Evolutionary conservation across 495 filamentous ascomycete genomes (phyloP).

Genomic region (Daldinia bambusicola): DNA sequence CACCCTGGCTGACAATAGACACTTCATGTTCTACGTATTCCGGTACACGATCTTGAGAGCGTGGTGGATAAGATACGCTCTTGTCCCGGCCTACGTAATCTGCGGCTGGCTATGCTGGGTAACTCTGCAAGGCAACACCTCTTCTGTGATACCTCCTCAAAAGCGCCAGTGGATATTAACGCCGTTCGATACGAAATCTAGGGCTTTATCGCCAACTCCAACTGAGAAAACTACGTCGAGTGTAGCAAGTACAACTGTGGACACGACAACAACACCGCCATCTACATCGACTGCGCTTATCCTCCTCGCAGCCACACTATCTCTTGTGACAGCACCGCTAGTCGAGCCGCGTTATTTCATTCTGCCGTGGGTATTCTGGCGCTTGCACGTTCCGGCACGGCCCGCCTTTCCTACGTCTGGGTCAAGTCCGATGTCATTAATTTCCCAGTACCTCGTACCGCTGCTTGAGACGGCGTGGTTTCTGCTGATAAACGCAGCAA

Average conservation of each 20-base stretch:
- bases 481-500: conserved; percentile 72
- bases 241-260: background rate
- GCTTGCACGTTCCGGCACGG: conserved; percentile 73
- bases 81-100: conserved; percentile 66
- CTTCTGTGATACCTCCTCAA: background rate
- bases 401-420: conserved; percentile 38
- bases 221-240: background rate
- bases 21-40: conserved; percentile 97
- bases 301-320: conserved; percentile 77
- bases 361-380: conserved; percentile 93
- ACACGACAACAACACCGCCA: conserved; percentile 24
- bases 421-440: conserved; percentile 3
- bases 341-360: conserved; percentile 97
- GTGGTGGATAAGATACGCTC: conserved; percentile 70
- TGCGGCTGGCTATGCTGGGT: conserved; percentile 69
- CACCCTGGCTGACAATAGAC: conserved; percentile 93
- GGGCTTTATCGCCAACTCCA: background rate
- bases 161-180: conserved; percentile 19
- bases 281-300: conserved; percentile 62
- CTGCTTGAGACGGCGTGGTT: conserved; percentile 85
- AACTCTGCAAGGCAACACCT: conserved; percentile 47
- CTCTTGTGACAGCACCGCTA: conserved; percentile 85
- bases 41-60: conserved; percentile 78
- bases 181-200: conserved; percentile 1
- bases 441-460: conserved; percentile 51